Base-by-base conservation (phyloP, 306 rosid genomes). In the Alnus rubra region DNA sequence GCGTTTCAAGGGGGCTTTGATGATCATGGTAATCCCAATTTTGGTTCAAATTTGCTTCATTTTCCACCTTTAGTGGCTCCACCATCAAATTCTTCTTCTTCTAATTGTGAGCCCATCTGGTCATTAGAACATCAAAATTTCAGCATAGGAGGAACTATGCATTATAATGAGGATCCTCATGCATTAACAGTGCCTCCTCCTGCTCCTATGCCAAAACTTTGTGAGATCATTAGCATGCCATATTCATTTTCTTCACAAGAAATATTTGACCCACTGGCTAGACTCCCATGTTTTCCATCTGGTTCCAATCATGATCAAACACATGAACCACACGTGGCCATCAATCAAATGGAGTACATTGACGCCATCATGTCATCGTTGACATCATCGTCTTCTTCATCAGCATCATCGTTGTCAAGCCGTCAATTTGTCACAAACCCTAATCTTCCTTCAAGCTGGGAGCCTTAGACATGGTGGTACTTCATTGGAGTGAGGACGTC, bases 301-400 rank as follows among this genome's bases (percentile, higher is more conserved):
- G 73, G 50, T 51, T 81, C 74, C 49, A 42, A 42, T 56, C 72
- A 42, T 71, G 77, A 23, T 23, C 28, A 23, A 23, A 23, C 87
- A 28, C 83, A 69, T 60, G 82, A 88, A 83, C 78, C 80, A 69
- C 60, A 72, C 68, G 12, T 83, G 47, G 74, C 56, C 33, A 48
- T 74, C 33, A 83, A 84, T 79, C 92, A 89, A 78, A 64, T 85
- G 89, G 93, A 90, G 76, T 82, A 73, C 72, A 81, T 84, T 55
- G 93, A 88, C 68, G 76, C 84, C 28, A 67, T 92, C 74, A 73
- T 86, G 70, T 76, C 92, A 45, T 83, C 91, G 1, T 70, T 87
- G 74, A 86, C 89, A 44, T 69, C 77, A 14, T 67, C 78, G 13
- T 18, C 63, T 2, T 37, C 47, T 19, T 74, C 71, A 6, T 79